These are phyloP conservation scores for Juglanconis sp. DNA, from an alignment of 2,329 filamentous ascomycete species.

Conservation along the genomic window DNA sequence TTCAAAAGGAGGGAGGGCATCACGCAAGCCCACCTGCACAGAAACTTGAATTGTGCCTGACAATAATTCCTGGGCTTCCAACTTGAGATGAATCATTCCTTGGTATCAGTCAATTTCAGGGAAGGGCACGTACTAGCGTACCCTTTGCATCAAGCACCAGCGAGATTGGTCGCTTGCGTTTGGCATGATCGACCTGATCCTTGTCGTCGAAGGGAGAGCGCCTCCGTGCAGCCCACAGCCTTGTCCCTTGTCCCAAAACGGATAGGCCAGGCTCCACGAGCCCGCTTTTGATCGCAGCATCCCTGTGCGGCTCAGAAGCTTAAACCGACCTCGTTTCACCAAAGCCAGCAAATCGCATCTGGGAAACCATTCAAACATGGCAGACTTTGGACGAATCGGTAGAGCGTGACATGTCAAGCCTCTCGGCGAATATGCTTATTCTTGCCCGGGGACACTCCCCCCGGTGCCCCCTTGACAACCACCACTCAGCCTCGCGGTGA, in stretches of 20 bases:
- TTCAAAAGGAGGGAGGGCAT: no score
- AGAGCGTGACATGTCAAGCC: not conserved
- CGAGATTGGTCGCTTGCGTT: not conserved
- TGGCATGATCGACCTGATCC: not conserved
- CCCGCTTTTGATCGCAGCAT: slow-evolving; percentile 1
- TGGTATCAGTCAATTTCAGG: no score
- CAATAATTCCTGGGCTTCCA: no score
- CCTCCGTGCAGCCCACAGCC: not conserved
- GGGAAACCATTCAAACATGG: slow-evolving; percentile 5
- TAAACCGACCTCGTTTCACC: slow-evolving; percentile 19
- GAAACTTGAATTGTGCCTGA: no score
- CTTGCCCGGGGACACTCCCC: not conserved
- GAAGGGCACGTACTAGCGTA: no score
- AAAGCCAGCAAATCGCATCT: slow-evolving; percentile 10
- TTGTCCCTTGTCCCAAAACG: not conserved
- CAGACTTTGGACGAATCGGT: slow-evolving; percentile 1
- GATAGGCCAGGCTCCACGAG: not conserved
- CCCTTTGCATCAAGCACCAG: not conserved
- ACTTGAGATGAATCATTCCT: no score
- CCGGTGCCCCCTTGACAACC: not conserved
- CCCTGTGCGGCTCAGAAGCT: slow-evolving; percentile 16
- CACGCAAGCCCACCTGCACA: no score
- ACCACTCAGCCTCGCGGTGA: slow-evolving; percentile 1
- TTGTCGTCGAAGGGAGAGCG: not conserved
- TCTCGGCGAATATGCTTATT: not conserved